Conservation (phyloP, 1,284 basidiomycete species). For the Rhodotorula sp. region DNA sequence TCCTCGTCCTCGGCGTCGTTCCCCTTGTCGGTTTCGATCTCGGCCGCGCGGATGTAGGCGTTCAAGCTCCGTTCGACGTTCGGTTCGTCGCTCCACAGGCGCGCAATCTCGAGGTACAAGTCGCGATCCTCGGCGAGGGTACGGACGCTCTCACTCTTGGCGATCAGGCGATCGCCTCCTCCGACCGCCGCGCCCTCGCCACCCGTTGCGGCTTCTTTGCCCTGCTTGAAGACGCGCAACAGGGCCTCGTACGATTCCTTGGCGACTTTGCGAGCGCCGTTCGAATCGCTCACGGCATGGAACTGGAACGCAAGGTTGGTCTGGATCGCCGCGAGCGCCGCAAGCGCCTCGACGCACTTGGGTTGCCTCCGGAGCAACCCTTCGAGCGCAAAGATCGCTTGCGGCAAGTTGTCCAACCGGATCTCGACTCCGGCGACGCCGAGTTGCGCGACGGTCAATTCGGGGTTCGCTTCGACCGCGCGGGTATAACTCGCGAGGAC, state of each 20-base stretch:
- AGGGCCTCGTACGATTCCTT: constrained; percentile 78
- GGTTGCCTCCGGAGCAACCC: constrained; percentile 59
- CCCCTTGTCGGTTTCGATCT: constrained; percentile 56
- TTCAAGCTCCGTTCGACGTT: constrained; percentile 65
- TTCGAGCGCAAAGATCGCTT: constrained; percentile 82
- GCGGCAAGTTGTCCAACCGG: constrained; percentile 49
- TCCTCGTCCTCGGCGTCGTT: constrained; percentile 23
- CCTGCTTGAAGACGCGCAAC: constrained; percentile 60
- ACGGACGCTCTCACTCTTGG: constrained; percentile 35
- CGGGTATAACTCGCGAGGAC: constrained; percentile 71
- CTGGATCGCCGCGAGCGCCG: constrained; percentile 83
- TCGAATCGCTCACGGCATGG: constrained; percentile 52
- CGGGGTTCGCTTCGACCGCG: constrained; percentile 70
- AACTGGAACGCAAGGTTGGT: constrained; percentile 56
- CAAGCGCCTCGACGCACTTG: constrained; percentile 66
- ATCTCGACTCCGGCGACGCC: constrained; percentile 62
- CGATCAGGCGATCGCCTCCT: constrained; percentile 4
- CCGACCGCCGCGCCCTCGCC: neutral
- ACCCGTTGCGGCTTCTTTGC: constrained; percentile 33
- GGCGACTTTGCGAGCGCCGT: constrained; percentile 71
- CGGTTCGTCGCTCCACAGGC: constrained; percentile 76
- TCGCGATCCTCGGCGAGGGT: constrained; percentile 70
- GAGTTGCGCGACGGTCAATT: constrained; percentile 72
- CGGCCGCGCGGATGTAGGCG: constrained; percentile 69
- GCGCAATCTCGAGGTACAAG: constrained; percentile 79